Evolutionary conservation across 495 filamentous ascomycete genomes (phyloP).

Genomic region (Alectoria sarmentosa): DNA sequence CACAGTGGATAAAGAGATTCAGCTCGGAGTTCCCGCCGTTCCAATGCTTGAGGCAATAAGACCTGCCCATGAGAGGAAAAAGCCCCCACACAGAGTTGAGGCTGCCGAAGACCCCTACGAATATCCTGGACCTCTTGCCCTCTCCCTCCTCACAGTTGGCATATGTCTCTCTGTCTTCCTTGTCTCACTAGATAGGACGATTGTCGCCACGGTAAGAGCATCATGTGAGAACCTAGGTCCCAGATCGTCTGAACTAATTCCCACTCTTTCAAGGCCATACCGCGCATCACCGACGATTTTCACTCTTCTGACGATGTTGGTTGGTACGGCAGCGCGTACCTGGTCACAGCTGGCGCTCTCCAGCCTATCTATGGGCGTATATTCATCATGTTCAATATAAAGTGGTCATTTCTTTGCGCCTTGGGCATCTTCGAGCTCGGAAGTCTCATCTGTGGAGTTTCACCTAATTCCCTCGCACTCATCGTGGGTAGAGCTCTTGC

Average conservation of each 20-base stretch:
- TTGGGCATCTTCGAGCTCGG: conserved; percentile 69
- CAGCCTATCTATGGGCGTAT: conserved; percentile 31
- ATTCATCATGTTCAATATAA: conserved; percentile 30
- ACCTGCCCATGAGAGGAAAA: neutral
- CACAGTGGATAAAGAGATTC: neutral
- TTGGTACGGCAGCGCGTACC: conserved; percentile 48
- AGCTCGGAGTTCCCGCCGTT: neutral
- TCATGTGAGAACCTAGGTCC: neutral
- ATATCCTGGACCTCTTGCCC: conserved; percentile 34
- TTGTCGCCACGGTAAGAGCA: conserved; percentile 27
- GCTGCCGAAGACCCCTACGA: conserved; percentile 22
- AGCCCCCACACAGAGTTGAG: conserved; percentile 11
- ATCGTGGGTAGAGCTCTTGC: conserved; percentile 34
- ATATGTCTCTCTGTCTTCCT: conserved; percentile 45
- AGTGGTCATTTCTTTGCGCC: conserved; percentile 38
- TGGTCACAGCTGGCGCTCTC: conserved; percentile 43
- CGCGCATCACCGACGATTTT: conserved; percentile 43
- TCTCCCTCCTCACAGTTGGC: conserved; percentile 37
- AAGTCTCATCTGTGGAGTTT: conserved; percentile 38
- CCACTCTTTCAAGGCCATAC: conserved; percentile 31
- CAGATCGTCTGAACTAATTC: neutral
- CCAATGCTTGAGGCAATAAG: conserved; percentile 8
- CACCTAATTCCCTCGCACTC: conserved; percentile 25
- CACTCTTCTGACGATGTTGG: conserved; percentile 40
- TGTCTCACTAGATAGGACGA: conserved; percentile 40